Conservation (phyloP, 2,329 filamentous ascomycete species). For the Reticulascus tulasneorum region DNA sequence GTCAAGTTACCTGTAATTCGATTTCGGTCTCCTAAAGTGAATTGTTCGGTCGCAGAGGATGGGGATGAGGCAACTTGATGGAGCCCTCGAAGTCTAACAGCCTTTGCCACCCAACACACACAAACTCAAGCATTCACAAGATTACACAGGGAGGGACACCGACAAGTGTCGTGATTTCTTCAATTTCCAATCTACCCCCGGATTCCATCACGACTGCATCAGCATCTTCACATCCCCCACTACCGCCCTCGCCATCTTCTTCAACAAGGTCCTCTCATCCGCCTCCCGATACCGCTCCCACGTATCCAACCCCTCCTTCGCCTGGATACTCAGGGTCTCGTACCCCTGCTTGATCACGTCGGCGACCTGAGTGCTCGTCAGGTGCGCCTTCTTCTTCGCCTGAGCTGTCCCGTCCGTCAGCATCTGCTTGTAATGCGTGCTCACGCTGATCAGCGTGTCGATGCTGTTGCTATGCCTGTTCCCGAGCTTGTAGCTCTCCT, state of each 20-base stretch:
- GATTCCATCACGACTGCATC: slow-evolving; percentile 42
- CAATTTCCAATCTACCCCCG: too few species aligned
- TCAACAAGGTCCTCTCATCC: slow-evolving; percentile 77
- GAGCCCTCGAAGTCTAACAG: too few species aligned
- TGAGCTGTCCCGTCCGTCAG: slow-evolving; percentile 62
- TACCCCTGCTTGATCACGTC: slow-evolving; percentile 95
- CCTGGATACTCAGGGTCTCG: slow-evolving; percentile 87
- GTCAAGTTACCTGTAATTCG: too few species aligned
- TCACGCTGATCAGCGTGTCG: slow-evolving; percentile 77
- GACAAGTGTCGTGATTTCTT: too few species aligned
- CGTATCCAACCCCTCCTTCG: slow-evolving; percentile 78
- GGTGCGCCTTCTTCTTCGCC: slow-evolving; percentile 51
- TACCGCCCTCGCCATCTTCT: slow-evolving; percentile 77
- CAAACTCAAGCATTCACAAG: too few species aligned
- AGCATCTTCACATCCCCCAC: slow-evolving; percentile 58
- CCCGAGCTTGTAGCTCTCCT: slow-evolving; percentile 65
- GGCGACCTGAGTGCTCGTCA: slow-evolving; percentile 80
- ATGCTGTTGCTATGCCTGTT: slow-evolving; percentile 66
- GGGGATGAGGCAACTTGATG: too few species aligned
- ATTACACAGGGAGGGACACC: too few species aligned
- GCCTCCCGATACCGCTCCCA: slow-evolving; percentile 87
- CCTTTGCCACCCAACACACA: too few species aligned
- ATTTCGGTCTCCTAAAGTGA: too few species aligned
- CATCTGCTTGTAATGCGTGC: slow-evolving; percentile 80
- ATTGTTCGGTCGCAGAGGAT: too few species aligned